Conservation (phyloP, 2,329 filamentous ascomycete genomes). For the Aspergillus thermomutatus region DNA sequence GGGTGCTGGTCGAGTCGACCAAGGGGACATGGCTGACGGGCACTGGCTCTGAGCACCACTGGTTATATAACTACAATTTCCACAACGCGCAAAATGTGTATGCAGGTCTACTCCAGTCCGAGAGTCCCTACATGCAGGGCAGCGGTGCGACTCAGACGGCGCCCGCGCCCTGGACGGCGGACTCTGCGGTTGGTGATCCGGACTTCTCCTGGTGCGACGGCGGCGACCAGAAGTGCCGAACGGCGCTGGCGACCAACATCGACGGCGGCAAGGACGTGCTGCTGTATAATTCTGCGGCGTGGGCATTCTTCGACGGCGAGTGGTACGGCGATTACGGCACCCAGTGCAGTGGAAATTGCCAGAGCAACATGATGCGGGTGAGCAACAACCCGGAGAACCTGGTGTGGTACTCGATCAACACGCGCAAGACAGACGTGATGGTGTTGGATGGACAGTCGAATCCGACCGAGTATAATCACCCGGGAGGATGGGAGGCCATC, state of each 20-base stretch:
- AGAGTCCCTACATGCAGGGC: constrained; percentile 36
- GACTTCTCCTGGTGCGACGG: constrained; percentile 29
- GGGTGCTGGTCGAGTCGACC: constrained; percentile 41
- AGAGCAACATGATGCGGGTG: constrained; percentile 33
- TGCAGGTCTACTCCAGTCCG: constrained; percentile 34
- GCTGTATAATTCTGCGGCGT: constrained; percentile 32
- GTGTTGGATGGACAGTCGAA: constrained; percentile 27
- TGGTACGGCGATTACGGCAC: constrained; percentile 29
- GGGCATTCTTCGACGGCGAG: constrained; percentile 32
- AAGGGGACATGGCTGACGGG: constrained; percentile 46
- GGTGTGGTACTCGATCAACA: constrained; percentile 32
- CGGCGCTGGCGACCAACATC: constrained; percentile 27
- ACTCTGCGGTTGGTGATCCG: constrained; percentile 24
- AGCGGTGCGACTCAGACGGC: constrained; percentile 23
- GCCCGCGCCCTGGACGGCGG: constrained; percentile 27
- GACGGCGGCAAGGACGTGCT: constrained; percentile 29
- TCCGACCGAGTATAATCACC: constrained; percentile 22
- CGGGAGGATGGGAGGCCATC: constrained; percentile 30
- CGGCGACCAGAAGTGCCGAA: constrained; percentile 28
- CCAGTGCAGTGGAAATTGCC: constrained; percentile 27
- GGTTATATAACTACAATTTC: constrained; percentile 49
- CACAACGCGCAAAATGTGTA: constrained; percentile 42
- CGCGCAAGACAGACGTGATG: constrained; percentile 28
- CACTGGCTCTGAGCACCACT: constrained; percentile 46
- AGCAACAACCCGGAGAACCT: constrained; percentile 22